Evolutionary conservation across 805 yeast genomes (phyloP), one percentile per base, ranked within the genome.

Genomic region (Tetrapisispora namnaoensis): DNA sequence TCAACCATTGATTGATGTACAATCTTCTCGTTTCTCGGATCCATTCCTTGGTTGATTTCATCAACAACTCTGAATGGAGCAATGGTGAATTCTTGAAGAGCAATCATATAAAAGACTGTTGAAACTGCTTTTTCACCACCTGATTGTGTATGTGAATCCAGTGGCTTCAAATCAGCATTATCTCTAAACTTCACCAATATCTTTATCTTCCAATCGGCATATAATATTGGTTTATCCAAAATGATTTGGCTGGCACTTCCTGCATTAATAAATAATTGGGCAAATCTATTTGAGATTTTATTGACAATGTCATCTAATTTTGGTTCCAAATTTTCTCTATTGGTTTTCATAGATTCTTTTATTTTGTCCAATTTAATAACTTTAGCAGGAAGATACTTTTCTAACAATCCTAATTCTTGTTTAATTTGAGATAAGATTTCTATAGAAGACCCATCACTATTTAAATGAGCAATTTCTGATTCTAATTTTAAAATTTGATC

Each of bases 1-100:
- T 84, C 80, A 1, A 91, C 96, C 75, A 93, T 81, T 53, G 86
- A 78, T 53, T 78, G 77, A 62, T 91, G 96, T 2, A 93, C 90
- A 69, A 79, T 74, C 53, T 90, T 78, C 66, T 93, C 99, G 61
- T 93, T 93, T 51, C 78, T 78, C 13, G 95, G 85, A 68, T 93
- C 99, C 98, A 93, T 90, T 55, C 99, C 99, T 69, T 93, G 99
- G 63, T 93, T 93, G 53, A 93, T 95, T 71, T 93, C 99, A 68
- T 93, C 99, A 8, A 93, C 96, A 2, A 91, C 90, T 61, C 98
- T 73, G 60, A 93, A 88, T 10, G 99, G 98, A 0, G 96, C 87
- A 28, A 77, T 76, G 0, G 97, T 82, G 49, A 85, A 73, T 11
- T 89, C 91, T 68, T 93, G 99, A 53, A 93, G 71, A 1, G 98